phyloP scores from a whole-genome alignment of 2,329 filamentous ascomycete species.

The Cylindrodendrum hubeiense region DNA sequence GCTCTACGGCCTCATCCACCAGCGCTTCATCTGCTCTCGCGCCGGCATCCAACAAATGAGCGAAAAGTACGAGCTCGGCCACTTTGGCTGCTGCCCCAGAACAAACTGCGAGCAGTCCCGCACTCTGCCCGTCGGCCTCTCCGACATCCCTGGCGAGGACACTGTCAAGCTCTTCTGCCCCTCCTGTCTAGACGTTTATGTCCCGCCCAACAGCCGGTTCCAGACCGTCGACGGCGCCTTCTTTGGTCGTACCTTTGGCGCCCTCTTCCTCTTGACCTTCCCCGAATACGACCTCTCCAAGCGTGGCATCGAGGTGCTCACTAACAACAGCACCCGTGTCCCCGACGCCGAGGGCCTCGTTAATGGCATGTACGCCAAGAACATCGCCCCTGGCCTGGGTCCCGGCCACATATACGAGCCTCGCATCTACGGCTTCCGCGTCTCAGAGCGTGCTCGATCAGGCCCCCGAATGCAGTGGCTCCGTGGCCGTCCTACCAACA shows the following conservation, averaged over 20 bases:
- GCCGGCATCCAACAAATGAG: constrained; percentile 99
- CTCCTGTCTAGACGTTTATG: constrained; percentile 96
- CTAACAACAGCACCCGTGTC: constrained; percentile 49
- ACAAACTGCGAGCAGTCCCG: constrained; percentile 92
- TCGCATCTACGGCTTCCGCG: constrained; percentile 95
- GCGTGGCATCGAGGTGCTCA: constrained; percentile 72
- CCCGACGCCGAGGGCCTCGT: constrained; percentile 67
- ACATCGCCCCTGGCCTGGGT: constrained; percentile 90
- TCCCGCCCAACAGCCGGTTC: constrained; percentile 95
- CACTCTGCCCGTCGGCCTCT: constrained; percentile 92
- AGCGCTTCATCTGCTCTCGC: constrained; percentile 96
- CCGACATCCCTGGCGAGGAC: constrained; percentile 94
- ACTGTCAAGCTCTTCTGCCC: constrained; percentile 99
- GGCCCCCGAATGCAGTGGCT: constrained; percentile 98
- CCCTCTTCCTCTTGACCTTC: constrained; percentile 98
- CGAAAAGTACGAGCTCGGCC: constrained; percentile 97
- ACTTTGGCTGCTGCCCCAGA: constrained; percentile 96
- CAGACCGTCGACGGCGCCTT: constrained; percentile 98
- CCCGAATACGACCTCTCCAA: constrained; percentile 92
- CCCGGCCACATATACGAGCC: constrained; percentile 89
- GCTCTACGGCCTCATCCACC: constrained; percentile 97
- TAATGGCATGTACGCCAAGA: constrained; percentile 88
- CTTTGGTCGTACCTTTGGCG: constrained; percentile 97
- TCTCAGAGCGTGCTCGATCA: constrained; percentile 88
- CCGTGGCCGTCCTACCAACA: constrained; percentile 82